Base-by-base conservation (phyloP, 441 rosid species). In the Aquilaria agallochum region DNA sequence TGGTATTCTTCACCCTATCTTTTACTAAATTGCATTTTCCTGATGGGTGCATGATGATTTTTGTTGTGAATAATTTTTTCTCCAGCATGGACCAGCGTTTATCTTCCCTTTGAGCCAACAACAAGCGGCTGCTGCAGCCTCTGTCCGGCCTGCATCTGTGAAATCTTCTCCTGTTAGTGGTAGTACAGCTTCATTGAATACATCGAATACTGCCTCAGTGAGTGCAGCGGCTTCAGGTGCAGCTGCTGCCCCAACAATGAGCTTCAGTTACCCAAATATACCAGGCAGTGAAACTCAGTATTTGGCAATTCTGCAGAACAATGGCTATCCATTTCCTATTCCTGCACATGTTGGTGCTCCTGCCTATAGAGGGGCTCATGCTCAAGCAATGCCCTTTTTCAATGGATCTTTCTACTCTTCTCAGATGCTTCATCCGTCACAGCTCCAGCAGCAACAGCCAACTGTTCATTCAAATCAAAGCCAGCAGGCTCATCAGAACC, bases 61-160 rank as follows among this genome's bases (percentile, higher is more conserved):
- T 11, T 14, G n/a, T 47, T 42, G 46, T 49, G 42, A 15, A 50
- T 68, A 31, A 33, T 34, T 54, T 64, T 9, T 49, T 48, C 75
- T 78, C 31, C 88, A 89, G 95, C 98, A 81, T 45, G 96, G 88
- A 0, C 95, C 99, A 9, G 78, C 99, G 27, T 92, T 95, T 65
- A 85, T 95, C 59, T 80, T 95, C 75, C 99, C 99, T 33, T 50
- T 92, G 70, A 81, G 83, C 77, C 99, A 95, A 66, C 99, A 85
- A 66, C 97, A 77, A 55, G 80, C 83, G 1, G 84, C 83, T 2
- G 89, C 85, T 12, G 88, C 91, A 0, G 86, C 83, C 53, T 75
- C 99, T 59, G 86, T 81, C 11, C 89, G 87, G 9, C 83, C 97
- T 30, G 85, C 83, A 20, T 62, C 68, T 44, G 73, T 64, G 44